Base-by-base conservation (phyloP, 2,329 filamentous ascomycete genomes). In the Alternaria incomplexa region DNA sequence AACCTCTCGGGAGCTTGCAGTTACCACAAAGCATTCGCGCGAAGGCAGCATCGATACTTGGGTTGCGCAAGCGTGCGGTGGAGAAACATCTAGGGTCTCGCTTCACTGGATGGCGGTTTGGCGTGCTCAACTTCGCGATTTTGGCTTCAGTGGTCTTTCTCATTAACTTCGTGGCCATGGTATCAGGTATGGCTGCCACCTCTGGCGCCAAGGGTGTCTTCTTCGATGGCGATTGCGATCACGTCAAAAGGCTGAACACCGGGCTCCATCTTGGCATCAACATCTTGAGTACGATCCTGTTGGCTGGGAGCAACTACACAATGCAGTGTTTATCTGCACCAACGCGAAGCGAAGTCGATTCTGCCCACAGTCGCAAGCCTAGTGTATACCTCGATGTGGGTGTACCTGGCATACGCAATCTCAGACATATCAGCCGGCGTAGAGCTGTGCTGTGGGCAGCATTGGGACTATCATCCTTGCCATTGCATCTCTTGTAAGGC, bases 281-380 rank as follows among this genome's bases (percentile, higher is more conserved):
- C 2, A 11, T 51, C 13, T 11, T 51, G 13, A 51, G 48, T n/a
- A 51, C 48, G 1, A 23, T 51, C 2, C 5, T 51, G 4, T 5
- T 51, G 11, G 28, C 28, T 36, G 48, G 48, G 1, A 51, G 48
- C 8, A 51, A 51, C 13, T 51, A 51, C 8, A 82, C 79, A 58
- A 86, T 86, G 83, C 86, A 88, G 62, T 78, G 82, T 20, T 72
- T 88, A 12, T 81, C 75, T 12, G 81, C 85, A 0, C 86, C 86
- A 0, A 86, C 83, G 1, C 74, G 86, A 23, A 61, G 69, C 9
- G 84, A 87, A 44, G 71, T 87, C 11, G 82, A 88, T 51, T 66
- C 64, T 13, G 84, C 84, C 0, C 86, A 88, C 73, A 53, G 6
- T 10, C 64, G 0, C 65, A 70, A 50, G 73, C 28, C 28, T 11